These are phyloP conservation scores for Aspergillus alliaceus DNA, from an alignment of 2,329 filamentous ascomycete genomes.

Conservation along the genomic window DNA sequence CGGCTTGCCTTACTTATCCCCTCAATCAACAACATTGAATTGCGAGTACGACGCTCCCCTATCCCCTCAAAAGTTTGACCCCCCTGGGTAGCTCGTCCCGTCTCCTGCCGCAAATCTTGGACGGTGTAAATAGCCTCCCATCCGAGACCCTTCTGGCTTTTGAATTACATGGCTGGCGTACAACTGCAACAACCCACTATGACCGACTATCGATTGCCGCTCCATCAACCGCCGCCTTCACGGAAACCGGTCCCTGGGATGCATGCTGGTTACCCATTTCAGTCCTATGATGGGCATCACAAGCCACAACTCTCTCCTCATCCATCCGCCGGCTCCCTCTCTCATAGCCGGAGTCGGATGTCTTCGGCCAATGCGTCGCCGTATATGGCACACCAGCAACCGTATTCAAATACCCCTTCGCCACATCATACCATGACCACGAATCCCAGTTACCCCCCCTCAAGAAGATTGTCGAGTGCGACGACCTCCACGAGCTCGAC, in stretches of 20 bases:
- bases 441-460: constrained; percentile 24
- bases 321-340: constrained; percentile 24
- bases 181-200: constrained; percentile 31
- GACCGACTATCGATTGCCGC: constrained; percentile 39
- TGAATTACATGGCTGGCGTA: constrained; percentile 27
- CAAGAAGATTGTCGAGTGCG: constrained; percentile 40
- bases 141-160: not conserved
- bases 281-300: constrained; percentile 25
- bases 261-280: constrained; percentile 27
- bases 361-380: constrained; percentile 39
- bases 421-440: constrained; percentile 28
- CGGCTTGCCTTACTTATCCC: constrained; percentile 4
- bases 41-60: not conserved
- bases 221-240: constrained; percentile 32
- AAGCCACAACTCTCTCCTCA: constrained; percentile 28
- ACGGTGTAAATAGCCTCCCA: not conserved
- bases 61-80: not conserved
- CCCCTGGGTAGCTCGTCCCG: not conserved
- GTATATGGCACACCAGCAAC: constrained; percentile 23
- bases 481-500: constrained; percentile 44
- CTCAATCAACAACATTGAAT: not conserved
- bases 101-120: not conserved
- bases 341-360: constrained; percentile 40
- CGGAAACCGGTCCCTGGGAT: constrained; percentile 30
- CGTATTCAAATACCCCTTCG: constrained; percentile 26